Evolutionary conservation across 1,284 basidiomycete species (phyloP).

Genomic region (Stereum hirsutum): DNA sequence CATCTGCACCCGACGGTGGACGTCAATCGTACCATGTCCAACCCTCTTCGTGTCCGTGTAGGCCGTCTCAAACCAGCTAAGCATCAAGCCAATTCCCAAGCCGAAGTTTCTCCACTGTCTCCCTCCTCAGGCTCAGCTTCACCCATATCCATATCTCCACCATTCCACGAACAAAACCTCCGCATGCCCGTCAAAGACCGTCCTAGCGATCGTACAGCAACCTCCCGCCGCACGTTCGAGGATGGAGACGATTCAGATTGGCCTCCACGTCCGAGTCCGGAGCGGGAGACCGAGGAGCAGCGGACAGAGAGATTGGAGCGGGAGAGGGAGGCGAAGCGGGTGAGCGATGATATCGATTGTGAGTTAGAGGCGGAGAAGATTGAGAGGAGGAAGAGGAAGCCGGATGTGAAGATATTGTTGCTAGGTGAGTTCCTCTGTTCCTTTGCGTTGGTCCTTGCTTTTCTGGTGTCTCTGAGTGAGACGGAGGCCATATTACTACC

Average conservation of each 20-base stretch:
- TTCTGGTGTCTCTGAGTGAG: too few relatives aligned
- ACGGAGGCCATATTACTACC: too few relatives aligned
- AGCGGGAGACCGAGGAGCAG: constrained; percentile 26
- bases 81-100: too few relatives aligned
- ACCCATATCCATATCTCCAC: background rate
- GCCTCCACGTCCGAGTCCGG: constrained; percentile 11
- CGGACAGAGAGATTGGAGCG: constrained; percentile 27
- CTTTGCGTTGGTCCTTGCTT: too few relatives aligned
- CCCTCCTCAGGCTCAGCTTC: too few relatives aligned
- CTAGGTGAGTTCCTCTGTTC: constrained; percentile 31
- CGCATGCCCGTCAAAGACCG: background rate
- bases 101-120: too few relatives aligned
- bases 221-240: constrained; percentile 7
- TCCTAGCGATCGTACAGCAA: background rate
- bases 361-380: constrained; percentile 33
- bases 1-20: too few relatives aligned
- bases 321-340: constrained; percentile 42
- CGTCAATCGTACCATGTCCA: too few relatives aligned
- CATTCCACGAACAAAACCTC: background rate
- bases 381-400: constrained; percentile 27
- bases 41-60: too few relatives aligned
- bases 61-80: too few relatives aligned
- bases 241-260: constrained; percentile 8
- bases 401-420: constrained; percentile 39
- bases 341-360: constrained; percentile 47